Evolutionary conservation across 2,329 filamentous ascomycete species (phyloP).

Genomic region (Monosporascus sp.): DNA sequence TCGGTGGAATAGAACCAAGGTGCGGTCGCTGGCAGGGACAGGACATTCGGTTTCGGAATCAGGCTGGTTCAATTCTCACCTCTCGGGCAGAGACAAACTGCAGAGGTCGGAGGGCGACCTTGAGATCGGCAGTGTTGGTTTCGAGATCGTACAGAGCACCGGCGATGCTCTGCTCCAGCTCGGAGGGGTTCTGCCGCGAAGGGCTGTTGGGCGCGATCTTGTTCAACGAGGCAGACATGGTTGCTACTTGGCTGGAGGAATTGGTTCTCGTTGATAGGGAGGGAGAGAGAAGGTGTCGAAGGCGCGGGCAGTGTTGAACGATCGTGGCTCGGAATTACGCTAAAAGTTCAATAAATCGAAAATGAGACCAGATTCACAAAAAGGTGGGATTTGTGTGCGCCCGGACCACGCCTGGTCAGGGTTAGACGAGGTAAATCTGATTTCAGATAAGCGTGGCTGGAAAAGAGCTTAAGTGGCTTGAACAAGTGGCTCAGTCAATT

Average conservation of each 20-base stretch:
- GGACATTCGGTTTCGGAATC: constrained; percentile 7
- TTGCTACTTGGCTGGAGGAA: constrained; percentile 34
- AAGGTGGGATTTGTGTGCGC: not conserved
- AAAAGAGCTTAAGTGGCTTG: not conserved
- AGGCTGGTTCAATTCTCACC: constrained; percentile 62
- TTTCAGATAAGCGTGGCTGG: too few relatives aligned
- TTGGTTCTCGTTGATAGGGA: constrained; percentile 7
- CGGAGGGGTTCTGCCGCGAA: constrained; percentile 90
- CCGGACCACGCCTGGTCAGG: not conserved
- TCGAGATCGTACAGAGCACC: constrained; percentile 98
- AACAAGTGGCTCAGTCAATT: too few relatives aligned
- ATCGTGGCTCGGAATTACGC: not conserved
- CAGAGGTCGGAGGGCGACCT: constrained; percentile 90
- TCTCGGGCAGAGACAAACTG: constrained; percentile 99
- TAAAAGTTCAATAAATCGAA: not conserved
- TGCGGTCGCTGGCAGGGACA: constrained; percentile 17
- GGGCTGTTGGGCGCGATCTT: constrained; percentile 98
- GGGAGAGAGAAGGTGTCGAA: constrained; percentile 7
- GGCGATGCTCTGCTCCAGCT: constrained; percentile 96
- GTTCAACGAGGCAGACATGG: constrained; percentile 73
- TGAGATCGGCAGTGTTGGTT: constrained; percentile 98
- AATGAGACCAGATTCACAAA: not conserved
- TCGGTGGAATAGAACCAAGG: constrained; percentile 22
- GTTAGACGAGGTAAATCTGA: not conserved
- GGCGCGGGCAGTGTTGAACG: not conserved